phyloP scores from a whole-genome alignment of 2,329 filamentous ascomycete species.

The Ceratocystis colombiana region DNA sequence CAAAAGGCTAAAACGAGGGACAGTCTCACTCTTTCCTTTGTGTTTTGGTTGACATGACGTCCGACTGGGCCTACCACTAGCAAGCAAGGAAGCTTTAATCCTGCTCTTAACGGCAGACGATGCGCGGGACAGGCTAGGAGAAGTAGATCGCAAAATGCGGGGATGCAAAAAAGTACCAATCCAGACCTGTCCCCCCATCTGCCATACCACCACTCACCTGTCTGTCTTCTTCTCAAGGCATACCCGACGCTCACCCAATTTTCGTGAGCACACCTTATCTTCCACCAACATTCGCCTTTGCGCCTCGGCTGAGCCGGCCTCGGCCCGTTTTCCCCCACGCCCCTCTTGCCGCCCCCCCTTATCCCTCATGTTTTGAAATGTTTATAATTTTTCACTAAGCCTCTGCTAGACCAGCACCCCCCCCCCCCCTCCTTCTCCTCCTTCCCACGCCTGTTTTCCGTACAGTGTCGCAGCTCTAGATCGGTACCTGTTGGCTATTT shows the following conservation, averaged over 20 bases:
- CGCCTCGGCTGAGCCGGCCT: constrained; percentile 4
- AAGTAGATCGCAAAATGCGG: background rate
- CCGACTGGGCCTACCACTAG: background rate
- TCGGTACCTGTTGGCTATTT: background rate
- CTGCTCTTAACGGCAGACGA: background rate
- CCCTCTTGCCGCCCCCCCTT: background rate
- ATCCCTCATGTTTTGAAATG: constrained; percentile 13
- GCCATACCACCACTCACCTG: background rate
- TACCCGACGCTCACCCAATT: background rate
- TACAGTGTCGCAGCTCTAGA: background rate
- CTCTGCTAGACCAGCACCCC: background rate
- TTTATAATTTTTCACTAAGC: background rate
- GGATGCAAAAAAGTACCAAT: too few relatives aligned
- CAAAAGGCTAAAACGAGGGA: background rate
- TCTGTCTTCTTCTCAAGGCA: background rate
- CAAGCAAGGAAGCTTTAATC: background rate
- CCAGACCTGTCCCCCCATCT: background rate
- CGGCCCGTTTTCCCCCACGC: constrained; percentile 5
- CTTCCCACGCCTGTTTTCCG: background rate
- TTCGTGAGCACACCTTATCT: background rate
- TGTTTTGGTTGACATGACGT: background rate
- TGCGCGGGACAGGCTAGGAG: background rate
- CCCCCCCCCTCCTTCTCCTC: background rate
- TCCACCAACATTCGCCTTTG: background rate
- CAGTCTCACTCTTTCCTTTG: constrained; percentile 3